phyloP scores from a whole-genome alignment of 495 filamentous ascomycete species.

The Penicillium maclennaniae region DNA sequence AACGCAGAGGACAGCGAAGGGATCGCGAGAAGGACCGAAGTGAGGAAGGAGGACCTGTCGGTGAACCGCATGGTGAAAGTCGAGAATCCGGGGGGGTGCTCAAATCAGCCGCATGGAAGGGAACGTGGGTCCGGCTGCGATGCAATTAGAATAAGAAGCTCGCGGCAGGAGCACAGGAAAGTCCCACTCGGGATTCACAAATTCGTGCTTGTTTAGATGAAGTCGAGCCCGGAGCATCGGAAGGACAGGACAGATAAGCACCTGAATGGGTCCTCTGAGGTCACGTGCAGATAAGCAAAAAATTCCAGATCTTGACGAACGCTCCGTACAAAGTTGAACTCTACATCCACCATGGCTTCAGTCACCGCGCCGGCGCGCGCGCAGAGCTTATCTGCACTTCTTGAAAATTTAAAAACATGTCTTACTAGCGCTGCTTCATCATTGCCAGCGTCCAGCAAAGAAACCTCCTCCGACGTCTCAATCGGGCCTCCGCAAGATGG shows the following conservation, averaged over 20 bases:
- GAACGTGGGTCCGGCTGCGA: not conserved
- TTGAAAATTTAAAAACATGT: slow-evolving; percentile 61
- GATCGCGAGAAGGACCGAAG: slow-evolving; percentile 28
- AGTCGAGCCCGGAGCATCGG: not conserved
- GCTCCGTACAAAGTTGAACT: not conserved
- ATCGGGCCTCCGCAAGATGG: slow-evolving; percentile 71
- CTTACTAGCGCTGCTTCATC: slow-evolving; percentile 57
- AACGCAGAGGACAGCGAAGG: slow-evolving; percentile 66
- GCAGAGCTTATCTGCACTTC: slow-evolving; percentile 47
- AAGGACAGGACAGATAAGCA: slow-evolving; percentile 16
- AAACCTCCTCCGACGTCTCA: slow-evolving; percentile 35
- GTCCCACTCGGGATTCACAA: not conserved
- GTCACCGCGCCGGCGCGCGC: slow-evolving; percentile 22
- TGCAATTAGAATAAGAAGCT: not conserved
- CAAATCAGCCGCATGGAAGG: slow-evolving; percentile 12
- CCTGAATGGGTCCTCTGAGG: not conserved
- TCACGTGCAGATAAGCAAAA: slow-evolving; percentile 44
- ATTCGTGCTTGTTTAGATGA: not conserved
- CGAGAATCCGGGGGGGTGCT: slow-evolving; percentile 4
- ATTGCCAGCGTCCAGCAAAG: slow-evolving; percentile 48
- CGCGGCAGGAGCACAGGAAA: not conserved
- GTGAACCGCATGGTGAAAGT: slow-evolving; percentile 39
- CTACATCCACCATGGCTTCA: slow-evolving; percentile 22
- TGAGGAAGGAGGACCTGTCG: slow-evolving; percentile 28
- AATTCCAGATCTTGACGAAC: slow-evolving; percentile 19